Evolutionary conservation across 2,329 filamentous ascomycete species (phyloP), one percentile per base, ranked within the genome.

Genomic region (Aspergillus ibericus): DNA sequence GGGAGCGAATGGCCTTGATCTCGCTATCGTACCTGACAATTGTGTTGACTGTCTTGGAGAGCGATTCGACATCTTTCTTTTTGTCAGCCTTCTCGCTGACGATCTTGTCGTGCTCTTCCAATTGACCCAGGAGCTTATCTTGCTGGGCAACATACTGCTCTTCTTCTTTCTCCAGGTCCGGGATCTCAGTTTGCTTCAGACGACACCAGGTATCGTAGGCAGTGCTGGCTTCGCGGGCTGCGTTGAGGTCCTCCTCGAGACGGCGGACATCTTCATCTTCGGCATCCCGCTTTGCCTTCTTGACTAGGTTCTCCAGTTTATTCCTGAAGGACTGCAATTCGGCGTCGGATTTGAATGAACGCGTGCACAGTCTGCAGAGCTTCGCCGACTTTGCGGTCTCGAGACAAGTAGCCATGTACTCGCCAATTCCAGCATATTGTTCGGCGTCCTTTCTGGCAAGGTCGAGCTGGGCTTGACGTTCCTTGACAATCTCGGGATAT

Each of bases 141-240:
- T 84, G 84, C 66, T 92, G 85, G 22, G 81, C 77, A 65, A 91
- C 86, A 8, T 87, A 76, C 44, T 81, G 78, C 36, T 82, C 79
- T 56, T 88, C 80, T 55, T 93, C 88, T 20, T 83, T 82, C 64
- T 88, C 83, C 15, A 92, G 74, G 0, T 80, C 78, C 0, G 91
- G 91, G 53, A 96, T 83, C 65, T 96, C 92, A 5, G 80, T 81
- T 46, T 81, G 73, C 32, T 83, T 83, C 13, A 96, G 77, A 46
- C 90, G 85, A 59, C 85, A 80, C 76, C 90, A 93, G 0, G 85
- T 86, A 59, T 97, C 92, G 68, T 90, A 92, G 59, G 87, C 83
- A 4, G 86, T 81, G 32, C 86, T 84, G 22, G 85, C 88, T 7
- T 81, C 83, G 55, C 85, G 84, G 42, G 91, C 82, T 53, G 78